Evolutionary conservation across 2,329 filamentous ascomycete species (phyloP).

Genomic region (Microthyrium microscopicum): DNA sequence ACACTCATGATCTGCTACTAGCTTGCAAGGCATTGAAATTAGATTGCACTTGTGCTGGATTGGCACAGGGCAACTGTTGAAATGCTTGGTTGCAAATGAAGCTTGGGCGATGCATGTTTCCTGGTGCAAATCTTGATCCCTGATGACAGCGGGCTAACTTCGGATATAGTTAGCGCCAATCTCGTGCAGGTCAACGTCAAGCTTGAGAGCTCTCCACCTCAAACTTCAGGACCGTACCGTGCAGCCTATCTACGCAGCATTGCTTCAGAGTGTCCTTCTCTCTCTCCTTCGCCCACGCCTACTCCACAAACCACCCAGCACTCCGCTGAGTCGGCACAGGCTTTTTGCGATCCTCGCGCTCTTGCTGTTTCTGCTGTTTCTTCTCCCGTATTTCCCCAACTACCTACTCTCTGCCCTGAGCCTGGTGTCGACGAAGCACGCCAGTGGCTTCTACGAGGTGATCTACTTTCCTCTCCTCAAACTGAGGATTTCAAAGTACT

Average conservation of each 20-base stretch:
- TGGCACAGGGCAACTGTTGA: not conserved
- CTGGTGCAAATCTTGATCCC: not conserved
- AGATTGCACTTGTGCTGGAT: not conserved
- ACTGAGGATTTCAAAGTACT: conserved; percentile 21
- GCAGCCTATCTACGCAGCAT: not conserved
- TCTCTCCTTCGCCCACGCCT: conserved; percentile 61
- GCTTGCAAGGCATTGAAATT: not conserved
- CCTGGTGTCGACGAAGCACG: conserved; percentile 49
- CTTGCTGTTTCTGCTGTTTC: conserved; percentile 51
- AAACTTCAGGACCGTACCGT: not conserved
- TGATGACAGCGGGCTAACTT: conserved; percentile 1
- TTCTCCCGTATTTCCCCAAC: conserved; percentile 46
- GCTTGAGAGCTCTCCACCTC: conserved; percentile 44
- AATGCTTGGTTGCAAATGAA: too few relatives aligned
- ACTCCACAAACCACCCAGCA: conserved; percentile 46
- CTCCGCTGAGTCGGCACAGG: conserved; percentile 59
- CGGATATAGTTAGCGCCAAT: conserved; percentile 41
- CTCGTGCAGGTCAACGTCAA: conserved; percentile 36
- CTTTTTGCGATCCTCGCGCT: conserved; percentile 84
- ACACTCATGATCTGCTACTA: not conserved
- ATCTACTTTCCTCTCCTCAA: conserved; percentile 18
- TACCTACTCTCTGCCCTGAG: conserved; percentile 44
- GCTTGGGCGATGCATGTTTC: not conserved
- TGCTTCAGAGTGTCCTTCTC: conserved; percentile 46
- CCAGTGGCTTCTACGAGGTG: conserved; percentile 32